phyloP scores from a whole-genome alignment of 768 basidiomycete genomes.

The Suillus subluteus region DNA sequence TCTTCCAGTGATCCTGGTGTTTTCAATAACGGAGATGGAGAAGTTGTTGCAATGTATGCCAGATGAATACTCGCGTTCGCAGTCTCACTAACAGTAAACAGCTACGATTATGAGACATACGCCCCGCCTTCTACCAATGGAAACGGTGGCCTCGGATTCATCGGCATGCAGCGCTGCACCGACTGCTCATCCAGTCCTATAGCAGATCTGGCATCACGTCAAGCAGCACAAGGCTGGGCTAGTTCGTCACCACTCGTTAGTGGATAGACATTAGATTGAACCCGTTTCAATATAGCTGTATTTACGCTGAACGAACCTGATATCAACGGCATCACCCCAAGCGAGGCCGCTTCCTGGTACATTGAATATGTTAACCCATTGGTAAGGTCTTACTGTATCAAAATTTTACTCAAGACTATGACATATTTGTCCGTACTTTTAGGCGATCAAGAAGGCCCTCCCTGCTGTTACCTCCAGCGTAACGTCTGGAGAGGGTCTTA shows the following conservation, averaged over 20 bases:
- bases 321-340: slow-evolving; percentile 31
- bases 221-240: slow-evolving; percentile 34
- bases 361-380: slow-evolving; percentile 40
- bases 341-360: slow-evolving; percentile 40
- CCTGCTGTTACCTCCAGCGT: slow-evolving; percentile 41
- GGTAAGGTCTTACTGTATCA: slow-evolving; percentile 22
- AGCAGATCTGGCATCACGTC: slow-evolving; percentile 33
- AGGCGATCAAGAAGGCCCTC: slow-evolving; percentile 43
- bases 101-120: slow-evolving; percentile 44
- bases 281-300: slow-evolving; percentile 24
- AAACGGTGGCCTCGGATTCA: slow-evolving; percentile 40
- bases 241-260: slow-evolving; percentile 26
- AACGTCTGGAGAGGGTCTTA: slow-evolving; percentile 35
- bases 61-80: neutral
- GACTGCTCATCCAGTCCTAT: slow-evolving; percentile 43
- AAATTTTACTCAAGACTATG: neutral
- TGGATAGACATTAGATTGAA: neutral
- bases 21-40: slow-evolving; percentile 35
- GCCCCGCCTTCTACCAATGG: slow-evolving; percentile 39
- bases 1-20: slow-evolving; percentile 32
- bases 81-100: slow-evolving; percentile 14
- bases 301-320: slow-evolving; percentile 44
- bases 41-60: slow-evolving; percentile 39
- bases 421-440: neutral
- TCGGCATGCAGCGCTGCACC: slow-evolving; percentile 42